A percentile compares a stretch with the other conserved stretches of the same genome.
phyloP scores from a whole-genome alignment of 495 filamentous ascomycete genomes.

The Penicillium steckii region DNA sequence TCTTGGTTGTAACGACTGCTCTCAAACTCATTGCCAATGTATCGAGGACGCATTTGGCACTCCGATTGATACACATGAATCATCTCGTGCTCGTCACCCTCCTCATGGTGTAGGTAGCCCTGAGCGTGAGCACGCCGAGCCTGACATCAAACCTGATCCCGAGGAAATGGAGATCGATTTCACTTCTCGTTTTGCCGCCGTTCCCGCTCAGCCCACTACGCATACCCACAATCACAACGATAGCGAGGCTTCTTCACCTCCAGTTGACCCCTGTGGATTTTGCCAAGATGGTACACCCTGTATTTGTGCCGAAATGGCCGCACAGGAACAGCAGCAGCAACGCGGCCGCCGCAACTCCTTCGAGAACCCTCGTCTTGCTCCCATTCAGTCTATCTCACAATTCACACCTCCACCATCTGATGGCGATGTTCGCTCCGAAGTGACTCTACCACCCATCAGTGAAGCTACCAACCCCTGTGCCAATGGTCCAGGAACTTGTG shows the following conservation, averaged over 20 bases:
- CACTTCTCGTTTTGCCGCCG: constrained; percentile 60
- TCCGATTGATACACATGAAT: constrained; percentile 30
- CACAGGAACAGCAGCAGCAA: constrained; percentile 43
- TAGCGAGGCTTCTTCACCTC: constrained; percentile 35
- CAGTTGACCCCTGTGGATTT: constrained; percentile 77
- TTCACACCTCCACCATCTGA: constrained; percentile 72
- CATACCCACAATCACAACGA: constrained; percentile 30
- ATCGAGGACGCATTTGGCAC: constrained; percentile 64
- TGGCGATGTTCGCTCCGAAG: constrained; percentile 52
- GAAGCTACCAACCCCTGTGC: constrained; percentile 55
- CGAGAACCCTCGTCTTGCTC: constrained; percentile 48
- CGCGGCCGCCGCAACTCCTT: constrained; percentile 30
- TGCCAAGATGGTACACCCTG: constrained; percentile 82
- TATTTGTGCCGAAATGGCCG: constrained; percentile 74
- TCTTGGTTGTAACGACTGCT: constrained; percentile 65
- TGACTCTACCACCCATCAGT: constrained; percentile 40
- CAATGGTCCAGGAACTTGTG: constrained; percentile 76
- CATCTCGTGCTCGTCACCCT: constrained; percentile 32
- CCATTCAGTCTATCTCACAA: constrained; percentile 50
- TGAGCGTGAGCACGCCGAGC: constrained; percentile 34
- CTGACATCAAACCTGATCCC: constrained; percentile 48
- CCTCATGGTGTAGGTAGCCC: constrained; percentile 28
- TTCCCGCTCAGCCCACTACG: constrained; percentile 24
- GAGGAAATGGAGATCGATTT: constrained; percentile 76
- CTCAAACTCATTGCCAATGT: constrained; percentile 61